Percentiles rank a stretch among this genome's conserved stretches.
phyloP scores from a whole-genome alignment of 75 land plant species.

The Azolla pinnata region DNA sequence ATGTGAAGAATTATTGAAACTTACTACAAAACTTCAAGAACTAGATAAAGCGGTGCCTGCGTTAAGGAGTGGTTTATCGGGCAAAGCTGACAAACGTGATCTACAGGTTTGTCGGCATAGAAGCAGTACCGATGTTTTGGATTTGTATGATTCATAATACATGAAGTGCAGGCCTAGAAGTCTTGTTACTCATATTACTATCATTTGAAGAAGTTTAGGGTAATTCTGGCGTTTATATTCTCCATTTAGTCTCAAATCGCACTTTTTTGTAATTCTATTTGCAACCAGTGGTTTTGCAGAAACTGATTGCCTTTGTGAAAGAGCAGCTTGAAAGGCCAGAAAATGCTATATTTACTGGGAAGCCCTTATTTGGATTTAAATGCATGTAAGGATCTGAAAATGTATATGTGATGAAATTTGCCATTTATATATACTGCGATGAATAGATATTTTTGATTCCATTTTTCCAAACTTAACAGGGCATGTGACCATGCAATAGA shows the following conservation, averaged over 20 bases:
- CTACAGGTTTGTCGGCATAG: conserved; percentile 18
- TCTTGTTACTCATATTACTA: too few species aligned
- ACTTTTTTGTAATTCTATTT: too few species aligned
- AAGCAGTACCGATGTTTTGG: too few species aligned
- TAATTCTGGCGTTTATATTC: too few species aligned
- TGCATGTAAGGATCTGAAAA: conserved; percentile 36
- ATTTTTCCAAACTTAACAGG: too few species aligned
- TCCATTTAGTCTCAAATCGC: too few species aligned
- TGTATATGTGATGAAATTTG: not conserved
- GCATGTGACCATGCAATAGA: conserved; percentile 31
- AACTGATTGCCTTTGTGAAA: conserved; percentile 15
- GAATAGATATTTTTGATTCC: too few species aligned
- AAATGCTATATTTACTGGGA: conserved; percentile 34
- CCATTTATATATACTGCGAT: too few species aligned
- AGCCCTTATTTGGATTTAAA: conserved; percentile 33
- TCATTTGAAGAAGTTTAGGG: too few species aligned
- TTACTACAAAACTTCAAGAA: conserved; percentile 18
- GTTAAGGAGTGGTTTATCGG: conserved; percentile 7
- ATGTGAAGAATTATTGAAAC: conserved; percentile 14
- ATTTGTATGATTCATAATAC: too few species aligned
- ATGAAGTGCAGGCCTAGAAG: too few species aligned
- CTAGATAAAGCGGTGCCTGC: conserved; percentile 6
- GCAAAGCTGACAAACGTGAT: conserved; percentile 27
- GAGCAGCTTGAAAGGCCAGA: conserved; percentile 26
- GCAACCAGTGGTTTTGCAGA: too few species aligned